phyloP scores from a whole-genome alignment of 2,329 filamentous ascomycete genomes.

The Samsoniella hepiali region DNA sequence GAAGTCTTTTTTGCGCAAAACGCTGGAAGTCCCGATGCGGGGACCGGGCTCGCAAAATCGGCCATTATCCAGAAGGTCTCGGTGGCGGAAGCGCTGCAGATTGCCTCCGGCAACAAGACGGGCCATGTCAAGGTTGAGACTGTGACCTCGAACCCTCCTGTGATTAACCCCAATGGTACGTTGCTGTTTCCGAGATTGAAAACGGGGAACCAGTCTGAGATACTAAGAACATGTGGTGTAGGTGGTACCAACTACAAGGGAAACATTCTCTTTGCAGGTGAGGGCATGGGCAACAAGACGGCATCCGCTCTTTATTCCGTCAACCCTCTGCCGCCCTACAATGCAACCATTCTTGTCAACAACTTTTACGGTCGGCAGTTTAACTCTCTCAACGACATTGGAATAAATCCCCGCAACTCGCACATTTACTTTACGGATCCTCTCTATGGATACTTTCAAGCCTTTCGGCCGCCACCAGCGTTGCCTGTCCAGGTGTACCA shows the following conservation, averaged over 20 bases:
- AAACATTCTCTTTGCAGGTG: conserved; percentile 47
- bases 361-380: conserved; percentile 59
- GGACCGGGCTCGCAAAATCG: conserved; percentile 50
- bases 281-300: conserved; percentile 44
- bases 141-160: conserved; percentile 40
- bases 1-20: conserved; percentile 55
- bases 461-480: conserved; percentile 52
- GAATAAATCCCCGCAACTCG: conserved; percentile 50
- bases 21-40: conserved; percentile 44
- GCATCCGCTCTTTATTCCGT: conserved; percentile 2
- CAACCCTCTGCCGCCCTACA: background rate
- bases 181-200: background rate
- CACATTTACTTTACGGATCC: conserved; percentile 65
- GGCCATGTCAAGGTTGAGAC: conserved; percentile 40
- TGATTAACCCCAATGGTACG: conserved; percentile 51
- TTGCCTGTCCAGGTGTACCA: conserved; percentile 59
- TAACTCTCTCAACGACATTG: conserved; percentile 58
- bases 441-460: conserved; percentile 56
- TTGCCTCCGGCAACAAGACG: conserved; percentile 36
- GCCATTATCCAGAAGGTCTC: conserved; percentile 50
- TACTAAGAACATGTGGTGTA: conserved; percentile 22
- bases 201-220: accelerated
- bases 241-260: conserved; percentile 49
- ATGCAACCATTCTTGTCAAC: conserved; percentile 45
- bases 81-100: conserved; percentile 40